Evolutionary conservation across 176 grass and related monocot species (phyloP).

Genomic region (Triticum aestivum): IWGSC_CS_RefSeq_v2.1 NC_057803.1:536971406-536971905

Average conservation of each 20-base stretch:
- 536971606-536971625: not conserved
- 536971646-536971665: not conserved
- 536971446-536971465: not conserved
- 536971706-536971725: not conserved
- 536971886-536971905: conserved; percentile 1
- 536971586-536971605: not conserved
- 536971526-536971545: not conserved
- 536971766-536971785: conserved; percentile 12
- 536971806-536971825: conserved; percentile 10
- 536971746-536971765: not conserved
- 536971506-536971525: not conserved
- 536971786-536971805: not conserved
- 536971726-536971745: not conserved
- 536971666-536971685: not conserved
- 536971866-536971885: not conserved
- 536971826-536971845: not conserved
- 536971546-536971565: not conserved
- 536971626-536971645: not conserved
- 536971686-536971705: not conserved
- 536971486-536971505: not conserved
- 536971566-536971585: not conserved
- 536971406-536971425: not conserved
- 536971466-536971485: not conserved
- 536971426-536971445: not conserved
- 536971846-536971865: not conserved